Base-by-base conservation (phyloP, 2,329 filamentous ascomycete species). In the Colletotrichum somersetense region DNA sequence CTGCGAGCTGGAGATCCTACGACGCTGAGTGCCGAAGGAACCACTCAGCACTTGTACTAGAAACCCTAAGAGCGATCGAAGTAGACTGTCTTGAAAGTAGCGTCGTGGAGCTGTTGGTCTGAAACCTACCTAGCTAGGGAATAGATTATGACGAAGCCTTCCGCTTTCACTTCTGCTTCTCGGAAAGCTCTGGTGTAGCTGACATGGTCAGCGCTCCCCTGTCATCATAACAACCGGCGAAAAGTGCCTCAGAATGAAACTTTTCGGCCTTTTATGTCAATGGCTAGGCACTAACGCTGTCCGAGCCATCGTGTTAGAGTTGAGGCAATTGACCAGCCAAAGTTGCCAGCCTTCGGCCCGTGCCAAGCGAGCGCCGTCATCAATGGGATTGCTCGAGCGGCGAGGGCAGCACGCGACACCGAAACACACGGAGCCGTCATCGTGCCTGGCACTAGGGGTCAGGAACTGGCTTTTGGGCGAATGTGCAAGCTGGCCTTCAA, bases 31-130 rank as follows among this genome's bases (percentile, higher is more conserved):
- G 26, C 18, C n/a, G 48, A 63, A 40, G 2, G 35, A 63, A 40
- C 6, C n/a, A n/a, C n/a, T 20, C 10, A 23, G n/a, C 8, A 12
- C 46, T 63, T 52, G 33, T n/a, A 42, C 46, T 40, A 53, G 20
- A 62, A 62, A 33, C n/a, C 33, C 50, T 33, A 30, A 42, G 46
- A 26, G 50, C 61, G 48, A 42, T 30, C 48, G 61, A 63, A 38
- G 61, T 26, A 23, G 8, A n/a, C 53, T 59, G 53, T 66, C 55
- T 72, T 35, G 55, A 23, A 56, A 58, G 40, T 64, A 62, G 66
- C 50, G 55, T 70, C 61, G 66, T 65, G 64, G 66, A 72, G 70
- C 59, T 70, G 66, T 42, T 64, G 30, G 61, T 65, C 66, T 50
- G 55, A 72, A 56, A 69, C 70, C 50, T 70, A 48, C 61, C 46